Percentiles rank a stretch among this genome's conserved stretches.
Conservation (phyloP, 345 rosid species). For the Eucalyptus polyanthemos region DNA sequence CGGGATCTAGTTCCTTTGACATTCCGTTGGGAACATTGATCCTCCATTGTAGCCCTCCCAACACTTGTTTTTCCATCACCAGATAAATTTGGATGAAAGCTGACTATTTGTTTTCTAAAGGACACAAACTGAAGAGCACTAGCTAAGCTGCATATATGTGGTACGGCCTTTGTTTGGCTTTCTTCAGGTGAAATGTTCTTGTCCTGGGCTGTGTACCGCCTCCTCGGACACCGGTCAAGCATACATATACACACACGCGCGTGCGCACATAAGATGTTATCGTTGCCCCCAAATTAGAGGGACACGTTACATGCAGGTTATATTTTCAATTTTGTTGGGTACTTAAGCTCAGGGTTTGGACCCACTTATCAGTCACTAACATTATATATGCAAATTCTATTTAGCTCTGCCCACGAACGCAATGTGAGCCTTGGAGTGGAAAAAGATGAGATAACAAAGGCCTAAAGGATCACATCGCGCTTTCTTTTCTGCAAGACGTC, state of each 20-base stretch:
- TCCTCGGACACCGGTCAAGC: background rate
- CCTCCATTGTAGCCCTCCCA: constrained; percentile 46
- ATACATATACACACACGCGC: background rate
- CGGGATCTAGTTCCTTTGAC: constrained; percentile 10
- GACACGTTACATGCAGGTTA: background rate
- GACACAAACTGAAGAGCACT: background rate
- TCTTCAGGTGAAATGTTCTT: background rate
- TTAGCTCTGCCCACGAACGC: background rate
- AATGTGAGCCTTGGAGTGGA: background rate
- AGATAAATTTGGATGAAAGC: background rate
- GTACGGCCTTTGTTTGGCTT: background rate
- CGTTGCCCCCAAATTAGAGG: background rate
- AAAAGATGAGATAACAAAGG: background rate
- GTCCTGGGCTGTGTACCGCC: background rate
- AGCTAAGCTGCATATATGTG: background rate
- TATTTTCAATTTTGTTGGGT: background rate
- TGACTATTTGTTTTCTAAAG: background rate
- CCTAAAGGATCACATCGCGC: background rate
- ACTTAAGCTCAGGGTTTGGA: background rate
- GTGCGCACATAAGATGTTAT: background rate
- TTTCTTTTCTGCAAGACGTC: background rate
- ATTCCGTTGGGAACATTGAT: constrained; percentile 27
- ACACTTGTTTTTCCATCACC: constrained; percentile 4
- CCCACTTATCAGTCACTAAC: background rate
- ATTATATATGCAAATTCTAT: background rate